These are phyloP conservation scores for Kuraishia hungarica DNA, from an alignment of 805 yeast genomes.

Conservation along the genomic window DNA sequence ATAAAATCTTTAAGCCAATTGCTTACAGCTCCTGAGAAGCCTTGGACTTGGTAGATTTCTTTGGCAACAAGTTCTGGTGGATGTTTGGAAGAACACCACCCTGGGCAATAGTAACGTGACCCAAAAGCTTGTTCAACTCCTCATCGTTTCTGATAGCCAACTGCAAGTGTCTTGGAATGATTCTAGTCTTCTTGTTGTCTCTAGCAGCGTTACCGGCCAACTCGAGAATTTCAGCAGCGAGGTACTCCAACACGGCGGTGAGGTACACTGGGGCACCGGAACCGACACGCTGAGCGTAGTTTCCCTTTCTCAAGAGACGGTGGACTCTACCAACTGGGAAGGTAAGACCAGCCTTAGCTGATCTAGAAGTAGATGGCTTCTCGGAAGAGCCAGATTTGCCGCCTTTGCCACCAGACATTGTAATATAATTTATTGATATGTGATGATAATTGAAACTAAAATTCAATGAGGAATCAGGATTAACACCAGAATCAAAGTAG, in stretches of 20 bases:
- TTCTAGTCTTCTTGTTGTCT: slow-evolving; percentile 98
- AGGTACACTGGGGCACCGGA: slow-evolving; percentile 98
- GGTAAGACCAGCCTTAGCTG: slow-evolving; percentile 96
- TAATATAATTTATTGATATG: slow-evolving; percentile 5
- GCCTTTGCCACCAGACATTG: slow-evolving; percentile 68
- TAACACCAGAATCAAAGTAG: neutral
- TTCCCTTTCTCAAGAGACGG: slow-evolving; percentile 92
- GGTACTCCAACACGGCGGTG: slow-evolving; percentile 93
- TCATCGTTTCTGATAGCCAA: slow-evolving; percentile 98
- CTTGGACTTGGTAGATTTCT: slow-evolving; percentile 44
- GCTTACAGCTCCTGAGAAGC: slow-evolving; percentile 51
- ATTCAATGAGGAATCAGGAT: neutral
- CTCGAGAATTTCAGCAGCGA: slow-evolving; percentile 96
- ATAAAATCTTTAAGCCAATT: neutral
- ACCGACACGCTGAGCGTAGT: slow-evolving; percentile 98
- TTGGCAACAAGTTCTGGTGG: slow-evolving; percentile 80
- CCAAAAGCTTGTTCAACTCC: slow-evolving; percentile 87
- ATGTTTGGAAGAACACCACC: slow-evolving; percentile 99
- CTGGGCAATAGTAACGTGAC: slow-evolving; percentile 92
- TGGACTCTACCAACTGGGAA: slow-evolving; percentile 99
- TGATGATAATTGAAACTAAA: neutral
- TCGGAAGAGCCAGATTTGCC: slow-evolving; percentile 93
- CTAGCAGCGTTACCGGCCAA: slow-evolving; percentile 99
- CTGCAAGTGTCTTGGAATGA: slow-evolving; percentile 96
- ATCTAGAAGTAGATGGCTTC: slow-evolving; percentile 96